Base-by-base conservation (phyloP, 2,329 filamentous ascomycete species). In the Trichophaea hybrida region DNA sequence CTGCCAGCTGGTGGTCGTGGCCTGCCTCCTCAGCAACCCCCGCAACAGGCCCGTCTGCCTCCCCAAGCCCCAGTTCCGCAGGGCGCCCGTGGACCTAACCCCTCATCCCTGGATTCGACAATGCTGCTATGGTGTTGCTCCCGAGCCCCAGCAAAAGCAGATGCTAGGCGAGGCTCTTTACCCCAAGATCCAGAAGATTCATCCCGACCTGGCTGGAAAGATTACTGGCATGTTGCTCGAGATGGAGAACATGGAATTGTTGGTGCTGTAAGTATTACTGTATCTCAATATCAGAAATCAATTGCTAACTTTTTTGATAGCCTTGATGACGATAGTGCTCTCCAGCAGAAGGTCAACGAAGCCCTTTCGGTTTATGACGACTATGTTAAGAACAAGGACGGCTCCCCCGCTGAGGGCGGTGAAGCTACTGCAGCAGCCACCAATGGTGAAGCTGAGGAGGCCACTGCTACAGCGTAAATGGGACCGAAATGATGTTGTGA, bases 141-240 rank as follows among this genome's bases (percentile, higher is more conserved):
- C 71, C 57, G 80, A 85, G 43, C 78, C 80, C 53, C 88, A 94
- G 77, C 93, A 97, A 80, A 98, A 98, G 83, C 93, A 98, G 80
- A 88, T 97, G 75, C 83, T 98, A 58, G 93, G 93, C 73, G 93
- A 98, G 77, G 84, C 88, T 69, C 86, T 98, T 69, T 98, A 97
- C 81, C 93, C 93, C 72, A 98, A 97, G 85, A 97, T 98, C 71
- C 84, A 90, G 74, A 83, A 82, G 68, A 84, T 95, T 75, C 93
- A 98, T 78, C 86, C 89, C 62, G 90, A 96, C 70, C 80, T 98
- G 70, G 93, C 93, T 64, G 93, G 93, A 72, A 98, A 98, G 84
- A 97, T 98, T 74, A 98, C 93, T 64, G 93, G 93, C 76, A 98
- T 98, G 93, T 85, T 98, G 70, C 77, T 98, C 70, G 93, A 98